Base-by-base conservation (phyloP, 2,329 filamentous ascomycete genomes). In the Colletotrichum cereale region DNA sequence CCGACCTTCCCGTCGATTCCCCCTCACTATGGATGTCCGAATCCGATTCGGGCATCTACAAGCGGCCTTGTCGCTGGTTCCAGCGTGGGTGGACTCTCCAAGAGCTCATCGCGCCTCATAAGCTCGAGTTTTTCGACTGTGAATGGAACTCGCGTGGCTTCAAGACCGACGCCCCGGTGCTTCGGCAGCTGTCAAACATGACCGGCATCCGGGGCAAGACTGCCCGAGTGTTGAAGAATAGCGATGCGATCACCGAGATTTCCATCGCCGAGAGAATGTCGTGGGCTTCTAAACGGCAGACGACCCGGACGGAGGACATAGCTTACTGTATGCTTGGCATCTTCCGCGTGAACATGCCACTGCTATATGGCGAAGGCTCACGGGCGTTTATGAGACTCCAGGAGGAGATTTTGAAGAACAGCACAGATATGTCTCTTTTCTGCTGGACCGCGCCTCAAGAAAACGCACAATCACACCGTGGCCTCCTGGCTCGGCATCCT, bases 281-380 rank as follows among this genome's bases (percentile, higher is more conserved):
- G 12, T 79, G 77, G 78, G 76, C 75, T 47, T 67, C 77, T 2
- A 62, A 65, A 2, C 66, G 77, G 34, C 36, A 68, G 63, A 78
- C 74, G 2, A 77, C 72, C 3, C 65, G 73, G 6, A 6, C 36
- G 60, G 73, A 78, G 58, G 76, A 80, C 66, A 58, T 73, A 8
- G 76, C 77, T 1, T 79, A 78, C 50, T 76, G 75, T 29, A 57
- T 79, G 31, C 57, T 78, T 18, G 78, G 78, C 11, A 53, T 79
- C 16, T 78, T 79, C 47, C 58, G 72, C 44, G 71, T 79, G 26
- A 77, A 73, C 21, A 79, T 79, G 75, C 71, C 75, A 4, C 60
- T 76, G 24, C 67, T 75, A 1, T 79, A 79, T 47, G 76, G 77
- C 24, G 77, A 79, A 57, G 76, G 77, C 47, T 21, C 24, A 21